Percentiles rank a stretch among this genome's conserved stretches.
Evolutionary conservation across 768 basidiomycete genomes (phyloP).

Genomic region (Hirschioporus abietinus): DNA sequence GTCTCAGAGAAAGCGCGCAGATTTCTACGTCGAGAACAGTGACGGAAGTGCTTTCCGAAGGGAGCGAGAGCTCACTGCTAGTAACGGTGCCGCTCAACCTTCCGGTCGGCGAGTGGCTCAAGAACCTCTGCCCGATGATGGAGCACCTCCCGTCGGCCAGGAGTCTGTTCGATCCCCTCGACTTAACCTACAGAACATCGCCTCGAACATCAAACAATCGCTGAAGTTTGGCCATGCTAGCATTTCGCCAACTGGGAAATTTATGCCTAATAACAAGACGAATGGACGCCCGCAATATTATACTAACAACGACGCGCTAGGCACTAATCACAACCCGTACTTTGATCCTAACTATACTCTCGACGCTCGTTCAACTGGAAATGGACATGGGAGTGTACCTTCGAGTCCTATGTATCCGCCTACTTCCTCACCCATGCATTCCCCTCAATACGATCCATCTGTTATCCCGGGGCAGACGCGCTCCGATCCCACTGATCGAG

Average conservation of each 20-base stretch:
- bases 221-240: neutral
- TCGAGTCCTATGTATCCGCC: neutral
- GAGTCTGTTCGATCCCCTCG: neutral
- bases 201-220: neutral
- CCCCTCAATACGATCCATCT: neutral
- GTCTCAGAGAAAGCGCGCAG: neutral
- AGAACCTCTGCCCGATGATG: conserved; percentile 10
- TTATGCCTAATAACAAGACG: neutral
- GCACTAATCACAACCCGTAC: neutral
- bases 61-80: neutral
- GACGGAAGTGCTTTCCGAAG: neutral
- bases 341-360: neutral
- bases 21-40: neutral
- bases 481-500: neutral
- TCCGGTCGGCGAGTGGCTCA: conserved; percentile 7
- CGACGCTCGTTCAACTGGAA: neutral
- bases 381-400: neutral
- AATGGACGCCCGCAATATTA: neutral
- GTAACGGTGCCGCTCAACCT: neutral
- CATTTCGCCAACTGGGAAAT: neutral
- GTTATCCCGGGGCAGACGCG: neutral
- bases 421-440: neutral
- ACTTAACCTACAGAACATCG: neutral
- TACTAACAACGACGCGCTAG: neutral
- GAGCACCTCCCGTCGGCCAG: neutral